Evolutionary conservation across 1,284 basidiomycete species (phyloP), one percentile per base, ranked within the genome.

Genomic region (Sporisorium scitamineum): DNA sequence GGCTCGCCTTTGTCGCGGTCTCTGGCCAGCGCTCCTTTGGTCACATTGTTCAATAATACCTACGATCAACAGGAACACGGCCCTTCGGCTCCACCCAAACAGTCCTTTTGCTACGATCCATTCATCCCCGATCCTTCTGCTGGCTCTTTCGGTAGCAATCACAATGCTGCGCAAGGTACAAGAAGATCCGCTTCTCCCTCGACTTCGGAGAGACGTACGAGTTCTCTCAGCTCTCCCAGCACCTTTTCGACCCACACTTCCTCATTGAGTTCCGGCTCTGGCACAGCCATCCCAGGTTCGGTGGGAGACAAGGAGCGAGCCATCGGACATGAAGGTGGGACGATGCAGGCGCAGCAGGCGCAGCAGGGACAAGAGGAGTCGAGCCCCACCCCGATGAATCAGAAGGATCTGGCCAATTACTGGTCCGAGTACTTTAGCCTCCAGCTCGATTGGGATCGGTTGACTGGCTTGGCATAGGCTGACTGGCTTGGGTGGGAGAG

Each of bases 361-460:
- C 32, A 32, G n/a, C 39, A 32, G 31, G 34, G 34, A 3, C 34
- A 34, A 34, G 22, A 57, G 7, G 55, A 57, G 14, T 31, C n/a
- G 16, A 57, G 48, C 22, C 34, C 53, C 11, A 37, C 44, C 16
- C 16, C 48, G n/a, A 55, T 69, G 45, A 74, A 74, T 31, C 65
- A 57, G 29, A 75, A 75, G 54, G 72, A 75, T 47, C 39, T 75
- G 16, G 67, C 68, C 29, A 70, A 62, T 16, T 75, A 75, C 54
- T 75, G 72, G 72, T 63, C 59, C 14, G 72, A 75, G 31, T 75
- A 75, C 54, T 75, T 75, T 29, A 57, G 53, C 16, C 51, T 75
- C 16, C 68, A 70, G 39, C 42, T 75, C n/a, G 68, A 75, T 54
- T 74, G 71, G 71, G 66, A 74, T 32, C 51, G 66, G 9, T 57